Conservation (phyloP, 139 green algal species). For the Chlamydomonas asymmetrica region DNA sequence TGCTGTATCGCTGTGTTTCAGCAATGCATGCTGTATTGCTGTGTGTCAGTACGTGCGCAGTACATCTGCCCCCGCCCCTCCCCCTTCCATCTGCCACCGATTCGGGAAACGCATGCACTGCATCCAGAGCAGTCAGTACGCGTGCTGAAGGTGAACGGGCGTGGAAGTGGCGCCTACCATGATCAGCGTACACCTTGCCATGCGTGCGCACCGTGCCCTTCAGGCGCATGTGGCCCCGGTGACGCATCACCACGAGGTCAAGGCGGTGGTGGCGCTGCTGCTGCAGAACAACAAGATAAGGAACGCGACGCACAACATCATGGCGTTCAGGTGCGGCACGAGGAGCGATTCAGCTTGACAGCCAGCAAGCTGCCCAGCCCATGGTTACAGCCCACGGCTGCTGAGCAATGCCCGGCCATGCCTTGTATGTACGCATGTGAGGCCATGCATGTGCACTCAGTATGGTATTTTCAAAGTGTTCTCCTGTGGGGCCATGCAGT, state of each 20-base stretch:
- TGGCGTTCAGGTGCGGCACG: constrained; percentile 46
- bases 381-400: no score
- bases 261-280: constrained; percentile 68
- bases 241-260: constrained; percentile 53
- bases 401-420: no score
- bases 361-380: no score
- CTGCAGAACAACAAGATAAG: constrained; percentile 78
- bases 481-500: no score
- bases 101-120: background rate
- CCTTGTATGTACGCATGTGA: no score
- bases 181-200: background rate
- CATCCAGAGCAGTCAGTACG: background rate
- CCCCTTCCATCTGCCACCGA: background rate
- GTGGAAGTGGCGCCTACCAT: background rate
- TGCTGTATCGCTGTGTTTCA: background rate
- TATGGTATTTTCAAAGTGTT: no score
- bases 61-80: background rate
- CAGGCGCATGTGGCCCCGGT: constrained; percentile 60
- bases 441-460: no score
- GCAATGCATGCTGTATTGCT: background rate
- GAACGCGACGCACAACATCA: constrained; percentile 87
- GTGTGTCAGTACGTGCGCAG: background rate
- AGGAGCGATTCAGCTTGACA: no score
- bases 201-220: background rate
- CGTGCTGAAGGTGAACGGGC: background rate